Evolutionary conservation across 495 filamentous ascomycete species (phyloP), one percentile per base, ranked within the genome.

Genomic region (Xylaria flabelliformis): DNA sequence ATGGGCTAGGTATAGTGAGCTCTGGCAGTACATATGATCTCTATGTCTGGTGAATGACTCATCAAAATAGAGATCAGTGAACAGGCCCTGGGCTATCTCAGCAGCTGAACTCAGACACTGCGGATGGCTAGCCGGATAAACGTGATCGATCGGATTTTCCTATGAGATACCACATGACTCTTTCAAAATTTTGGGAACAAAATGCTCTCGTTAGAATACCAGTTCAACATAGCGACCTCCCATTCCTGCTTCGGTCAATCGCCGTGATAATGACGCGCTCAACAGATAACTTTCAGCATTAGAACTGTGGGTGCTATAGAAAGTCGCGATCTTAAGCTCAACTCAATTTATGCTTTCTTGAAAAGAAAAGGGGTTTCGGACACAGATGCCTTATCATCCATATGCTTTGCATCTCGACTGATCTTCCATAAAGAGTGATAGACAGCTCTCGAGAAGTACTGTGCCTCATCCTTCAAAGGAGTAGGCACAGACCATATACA

Each of bases 1-100:
- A 73, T 86, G 84, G 84, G 83, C 83, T 36, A 81, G 75, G 73
- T 86, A 86, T 74, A 79, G 78, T 77, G 84, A 86, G 44, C 74
- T 83, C 53, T 86, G 84, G 84, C 78, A 80, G 61, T 75, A 79
- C 67, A 75, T 78, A 29, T 82, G 36, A 63, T 19, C 29, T 34
- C 24, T 59, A 73, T 73, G 41, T 62, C 55, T 61, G 15, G 69
- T 21, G 26, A 46, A 51, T 46, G 50, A 9, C 19, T 58, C 34
- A 64, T 61, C 51, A 41, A 26, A 58, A 55, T 50, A 64, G 34
- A 56, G n/a, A 39, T 64, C 9, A 26, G 13, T 46, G 64, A 34
- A 63, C 39, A 69, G n/a, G 17, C 29, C 36, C 15, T 17, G 34
- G 29, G 24, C 72, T 39, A 51, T 39, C 68, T 53, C 17, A 51